A percentile compares a stretch with the other conserved stretches of the same genome.
phyloP scores from a whole-genome alignment of 805 yeast species.

The Saccharomycopsis lassenensis region DNA sequence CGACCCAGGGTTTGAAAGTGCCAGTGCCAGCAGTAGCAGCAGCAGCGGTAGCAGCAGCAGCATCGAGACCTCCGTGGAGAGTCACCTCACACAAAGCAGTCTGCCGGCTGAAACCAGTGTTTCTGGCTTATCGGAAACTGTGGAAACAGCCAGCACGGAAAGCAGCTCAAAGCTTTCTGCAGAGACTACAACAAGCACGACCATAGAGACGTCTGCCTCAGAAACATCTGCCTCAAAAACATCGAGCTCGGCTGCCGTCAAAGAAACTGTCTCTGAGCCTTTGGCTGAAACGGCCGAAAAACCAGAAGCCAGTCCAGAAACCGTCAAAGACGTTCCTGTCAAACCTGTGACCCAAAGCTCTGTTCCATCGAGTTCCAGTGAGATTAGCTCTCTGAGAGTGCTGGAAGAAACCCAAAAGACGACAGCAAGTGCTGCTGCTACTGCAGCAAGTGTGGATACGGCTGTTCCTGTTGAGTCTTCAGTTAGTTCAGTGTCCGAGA shows the following conservation, averaged over 20 bases:
- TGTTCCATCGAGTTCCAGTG: not conserved
- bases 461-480: no score
- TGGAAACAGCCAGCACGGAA: no score
- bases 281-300: not conserved
- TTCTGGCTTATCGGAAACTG: no score
- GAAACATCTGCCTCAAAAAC: not conserved
- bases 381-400: no score
- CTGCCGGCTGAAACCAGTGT: no score
- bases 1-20: no score
- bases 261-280: not conserved
- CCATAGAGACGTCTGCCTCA: not conserved
- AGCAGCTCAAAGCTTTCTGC: no score
- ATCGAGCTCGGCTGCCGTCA: not conserved
- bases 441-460: no score
- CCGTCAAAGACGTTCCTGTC: not conserved
- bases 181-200: not conserved
- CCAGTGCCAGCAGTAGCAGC: slow-evolving; percentile 1
- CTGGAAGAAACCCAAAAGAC: not conserved
- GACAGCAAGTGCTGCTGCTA: not conserved
- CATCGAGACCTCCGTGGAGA: slow-evolving; percentile 20
- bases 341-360: not conserved
- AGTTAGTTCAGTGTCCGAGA: no score
- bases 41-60: slow-evolving; percentile 13
- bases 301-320: not conserved
- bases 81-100: no score